Percentiles rank a stretch among this genome's conserved stretches.
These are phyloP conservation scores for Tylopilus intermedius DNA, from an alignment of 768 basidiomycete genomes.

Conservation along the genomic window DNA sequence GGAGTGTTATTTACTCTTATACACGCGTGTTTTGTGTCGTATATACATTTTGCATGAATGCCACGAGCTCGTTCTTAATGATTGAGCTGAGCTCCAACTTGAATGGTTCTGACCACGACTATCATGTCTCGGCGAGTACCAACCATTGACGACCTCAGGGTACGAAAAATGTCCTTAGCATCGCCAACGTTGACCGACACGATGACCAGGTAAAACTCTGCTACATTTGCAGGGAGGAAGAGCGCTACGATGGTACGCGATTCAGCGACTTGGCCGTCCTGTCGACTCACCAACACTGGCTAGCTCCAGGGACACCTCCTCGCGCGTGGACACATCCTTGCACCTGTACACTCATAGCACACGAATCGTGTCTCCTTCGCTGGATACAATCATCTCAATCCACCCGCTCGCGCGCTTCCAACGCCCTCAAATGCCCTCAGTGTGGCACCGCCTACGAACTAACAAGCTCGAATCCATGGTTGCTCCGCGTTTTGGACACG, in stretches of 20 bases:
- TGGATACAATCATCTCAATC: conserved; percentile 75
- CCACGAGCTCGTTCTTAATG: conserved; percentile 3
- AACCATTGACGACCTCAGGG: conserved; percentile 33
- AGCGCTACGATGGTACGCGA: conserved; percentile 41
- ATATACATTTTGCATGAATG: conserved; percentile 20
- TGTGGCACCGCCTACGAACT: conserved; percentile 64
- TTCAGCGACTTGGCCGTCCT: not conserved
- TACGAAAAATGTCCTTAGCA: not conserved
- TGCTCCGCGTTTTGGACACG: conserved; percentile 46
- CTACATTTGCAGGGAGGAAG: conserved; percentile 78
- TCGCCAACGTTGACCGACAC: not conserved
- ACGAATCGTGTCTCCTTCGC: conserved; percentile 71
- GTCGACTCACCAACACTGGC: not conserved
- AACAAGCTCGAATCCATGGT: conserved; percentile 55
- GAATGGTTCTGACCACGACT: not conserved
- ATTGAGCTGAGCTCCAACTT: not conserved
- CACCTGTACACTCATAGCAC: conserved; percentile 73
- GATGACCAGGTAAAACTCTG: conserved; percentile 59
- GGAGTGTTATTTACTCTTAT: not conserved
- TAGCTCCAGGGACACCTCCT: conserved; percentile 45
- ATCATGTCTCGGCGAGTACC: conserved; percentile 25
- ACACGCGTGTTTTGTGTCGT: conserved; percentile 8
- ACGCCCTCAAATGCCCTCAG: conserved; percentile 78
- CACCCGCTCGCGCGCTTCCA: conserved; percentile 45
- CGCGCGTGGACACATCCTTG: conserved; percentile 76